Evolutionary conservation across 495 filamentous ascomycete genomes (phyloP), one percentile per base, ranked within the genome.

Genomic region (Tuber brumale): DNA sequence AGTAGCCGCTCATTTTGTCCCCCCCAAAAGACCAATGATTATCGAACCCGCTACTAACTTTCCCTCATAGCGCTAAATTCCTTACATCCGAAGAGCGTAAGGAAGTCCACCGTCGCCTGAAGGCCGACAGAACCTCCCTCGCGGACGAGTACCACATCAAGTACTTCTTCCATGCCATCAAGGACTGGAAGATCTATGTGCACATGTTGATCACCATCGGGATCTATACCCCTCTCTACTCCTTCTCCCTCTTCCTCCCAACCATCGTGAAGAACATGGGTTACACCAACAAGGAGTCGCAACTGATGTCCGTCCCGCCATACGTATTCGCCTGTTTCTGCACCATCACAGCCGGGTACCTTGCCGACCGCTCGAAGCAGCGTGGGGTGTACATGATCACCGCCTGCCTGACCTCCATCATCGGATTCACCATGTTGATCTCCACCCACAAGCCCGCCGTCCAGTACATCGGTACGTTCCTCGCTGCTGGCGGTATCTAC

Each of bases 391-490:
- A 86, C 82, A 86, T 86, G 84, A 81, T 86, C 61, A 69, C 73
- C 37, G 81, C 79, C 72, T 83, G 82, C 72, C 23, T 75, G 37
- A 48, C 86, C 83, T 81, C 88, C 41, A 90, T 91, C 72, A 85
- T 91, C 69, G 92, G 92, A 5, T 93, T 93, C 75, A 88, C 90
- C 70, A 86, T 93, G 45, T 86, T 93, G 18, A 86, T 93, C 9
- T 81, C 87, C 2, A 86, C 86, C 19, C 76, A 85, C 27, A 86
- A 87, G 23, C 85, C 89, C 5, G 88, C 87, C 27, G 89, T 93
- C 37, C 90, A 90, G 74, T 95, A 94, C 81, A 85, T 90, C 42
- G 92, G 93, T 79, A 93, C 91, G 5, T 90, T 94, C 81, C 87
- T 95, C 73, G 84, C 82, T 12, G 86, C 87, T 0, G 85, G 85